These are phyloP conservation scores for Adansonia digitata DNA, from an alignment of 345 rosid genomes.

Conservation along the genomic window DNA sequence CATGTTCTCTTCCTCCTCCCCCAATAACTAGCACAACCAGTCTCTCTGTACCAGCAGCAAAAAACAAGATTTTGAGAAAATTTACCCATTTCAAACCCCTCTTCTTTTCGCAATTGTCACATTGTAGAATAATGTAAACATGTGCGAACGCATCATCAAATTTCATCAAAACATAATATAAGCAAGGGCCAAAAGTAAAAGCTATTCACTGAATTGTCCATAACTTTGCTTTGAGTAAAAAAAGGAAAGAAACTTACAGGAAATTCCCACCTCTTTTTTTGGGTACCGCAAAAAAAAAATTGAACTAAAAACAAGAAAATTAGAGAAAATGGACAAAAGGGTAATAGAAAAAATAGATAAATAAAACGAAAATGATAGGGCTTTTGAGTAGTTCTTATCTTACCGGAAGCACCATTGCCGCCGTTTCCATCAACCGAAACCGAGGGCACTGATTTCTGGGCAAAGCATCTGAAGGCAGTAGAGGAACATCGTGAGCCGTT, in stretches of 20 bases:
- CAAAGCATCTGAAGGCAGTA: background rate
- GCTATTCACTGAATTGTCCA: background rate
- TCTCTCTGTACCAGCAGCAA: constrained; percentile 41
- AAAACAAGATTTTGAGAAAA: background rate
- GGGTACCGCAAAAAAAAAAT: background rate
- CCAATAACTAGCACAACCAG: constrained; percentile 79
- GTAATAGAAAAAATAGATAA: background rate
- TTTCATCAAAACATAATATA: background rate
- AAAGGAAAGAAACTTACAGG: background rate
- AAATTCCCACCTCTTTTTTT: background rate
- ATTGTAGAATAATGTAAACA: background rate
- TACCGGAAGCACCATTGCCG: background rate
- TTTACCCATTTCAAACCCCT: background rate
- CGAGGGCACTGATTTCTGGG: background rate
- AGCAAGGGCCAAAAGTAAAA: background rate
- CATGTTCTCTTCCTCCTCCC: constrained; percentile 96
- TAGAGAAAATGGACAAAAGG: background rate
- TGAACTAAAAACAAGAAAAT: background rate
- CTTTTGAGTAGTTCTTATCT: background rate
- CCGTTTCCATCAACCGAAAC: background rate
- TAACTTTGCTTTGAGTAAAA: background rate
- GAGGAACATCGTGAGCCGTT: constrained; percentile 16
- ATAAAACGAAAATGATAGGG: background rate
- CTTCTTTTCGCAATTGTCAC: background rate
- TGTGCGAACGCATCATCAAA: background rate